Evolutionary conservation across 768 basidiomycete genomes (phyloP), one percentile per base, ranked within the genome.

Genomic region (Amanita inopinata): DNA sequence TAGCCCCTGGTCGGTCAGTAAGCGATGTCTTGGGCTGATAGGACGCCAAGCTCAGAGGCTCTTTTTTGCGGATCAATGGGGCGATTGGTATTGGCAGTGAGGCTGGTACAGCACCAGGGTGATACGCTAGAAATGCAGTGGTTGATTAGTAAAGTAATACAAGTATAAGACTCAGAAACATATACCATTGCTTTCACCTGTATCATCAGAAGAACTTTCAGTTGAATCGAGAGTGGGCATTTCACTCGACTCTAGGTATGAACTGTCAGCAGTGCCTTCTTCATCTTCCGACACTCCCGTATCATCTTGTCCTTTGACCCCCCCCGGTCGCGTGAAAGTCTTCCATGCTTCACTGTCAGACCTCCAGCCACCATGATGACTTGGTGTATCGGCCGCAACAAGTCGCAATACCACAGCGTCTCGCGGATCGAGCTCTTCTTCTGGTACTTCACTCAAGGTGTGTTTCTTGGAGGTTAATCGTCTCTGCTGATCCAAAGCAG

Each of bases 341-440:
- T 72, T 69, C 82, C 81, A 84, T 9, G 78, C 75, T 47, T 65
- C 71, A 51, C 78, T 71, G 52, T 73, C 70, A 47, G 71, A 69
- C 52, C 65, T 74, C 83, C 82, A 84, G 9, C 74, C 74, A n/a
- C 69, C 74, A 40, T 80, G 69, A 55, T 86, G 83, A 49, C 80
- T 84, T 1, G 82, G 79, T 22, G 66, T 74, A 59, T 74, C 66
- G 19, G 80, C 81, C 6, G 80, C 80, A n/a, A 85, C 74, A 24
- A 84, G 65, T 49, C 68, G 71, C 50, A 75, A 46, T 24, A 84
- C 64, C 50, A 76, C 74, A 23, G 63, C 66, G 50, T 79, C 75
- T 40, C 67, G 52, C 25, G 51, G 35, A 38, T 52, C 45, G 8
- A 40, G 20, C 25, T 33, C 43, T 0, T 51, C 46, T 36, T 38